phyloP scores from a whole-genome alignment of 345 rosid species.

The Euphorbia tirucalli region DNA sequence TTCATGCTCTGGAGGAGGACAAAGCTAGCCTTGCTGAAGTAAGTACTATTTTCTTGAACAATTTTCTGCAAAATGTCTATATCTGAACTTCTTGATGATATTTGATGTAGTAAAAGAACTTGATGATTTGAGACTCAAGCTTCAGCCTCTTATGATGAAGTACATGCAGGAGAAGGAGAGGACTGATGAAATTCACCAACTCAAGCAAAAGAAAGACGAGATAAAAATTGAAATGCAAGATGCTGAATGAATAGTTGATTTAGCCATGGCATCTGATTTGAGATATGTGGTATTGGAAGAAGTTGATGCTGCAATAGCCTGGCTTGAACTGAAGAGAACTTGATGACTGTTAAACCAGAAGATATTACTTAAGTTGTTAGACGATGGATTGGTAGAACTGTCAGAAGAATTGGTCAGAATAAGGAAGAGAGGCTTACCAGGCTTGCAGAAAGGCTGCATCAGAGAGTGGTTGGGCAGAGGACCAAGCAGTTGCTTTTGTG shows the following conservation, averaged over 20 bases:
- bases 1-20: conserved; percentile 86
- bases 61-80: too few relatives aligned
- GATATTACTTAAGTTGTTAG: conserved; percentile 91
- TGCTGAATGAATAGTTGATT: conserved; percentile 81
- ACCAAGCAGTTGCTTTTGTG: conserved; percentile 78
- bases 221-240: conserved; percentile 65
- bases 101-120: conserved; percentile 78
- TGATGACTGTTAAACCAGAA: conserved; percentile 83
- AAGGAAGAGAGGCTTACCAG: conserved; percentile 78
- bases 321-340: conserved; percentile 63
- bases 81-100: not conserved
- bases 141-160: conserved; percentile 83
- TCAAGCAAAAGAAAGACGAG: conserved; percentile 85
- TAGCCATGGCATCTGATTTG: conserved; percentile 86
- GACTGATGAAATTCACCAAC: conserved; percentile 74
- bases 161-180: conserved; percentile 87
- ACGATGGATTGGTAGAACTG: conserved; percentile 92
- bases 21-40: conserved; percentile 85
- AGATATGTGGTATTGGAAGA: conserved; percentile 82
- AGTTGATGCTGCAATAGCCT: conserved; percentile 64
- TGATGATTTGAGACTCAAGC: conserved; percentile 83
- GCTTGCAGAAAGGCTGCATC: conserved; percentile 71
- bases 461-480: conserved; percentile 82
- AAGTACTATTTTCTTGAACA: conserved; percentile 14
- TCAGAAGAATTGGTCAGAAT: conserved; percentile 83